phyloP scores from a whole-genome alignment of 2,329 filamentous ascomycete species.

The Beauveria rudraprayagi region DNA sequence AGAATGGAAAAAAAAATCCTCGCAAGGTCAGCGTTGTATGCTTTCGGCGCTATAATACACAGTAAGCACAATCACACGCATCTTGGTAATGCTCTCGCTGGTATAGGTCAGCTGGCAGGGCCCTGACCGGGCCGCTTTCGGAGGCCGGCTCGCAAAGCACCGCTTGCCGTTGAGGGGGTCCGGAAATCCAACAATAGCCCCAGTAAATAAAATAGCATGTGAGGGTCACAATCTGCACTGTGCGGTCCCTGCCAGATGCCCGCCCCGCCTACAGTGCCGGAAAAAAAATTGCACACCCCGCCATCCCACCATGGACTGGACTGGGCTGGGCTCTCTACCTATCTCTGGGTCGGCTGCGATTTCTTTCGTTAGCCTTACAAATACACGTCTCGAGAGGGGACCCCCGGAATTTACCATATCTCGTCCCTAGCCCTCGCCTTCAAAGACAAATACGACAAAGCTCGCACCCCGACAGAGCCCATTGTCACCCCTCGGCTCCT shows the following conservation, averaged over 20 bases:
- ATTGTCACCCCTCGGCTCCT: neutral
- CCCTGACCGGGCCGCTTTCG: constrained; percentile 10
- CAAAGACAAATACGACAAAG: neutral
- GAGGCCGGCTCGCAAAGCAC: constrained; percentile 5
- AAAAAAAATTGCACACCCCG: constrained; percentile 7
- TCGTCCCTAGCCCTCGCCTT: neutral
- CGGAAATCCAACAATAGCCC: neutral
- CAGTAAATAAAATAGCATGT: neutral
- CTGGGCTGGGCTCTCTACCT: neutral
- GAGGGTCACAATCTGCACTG: constrained; percentile 8
- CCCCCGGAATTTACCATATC: neutral
- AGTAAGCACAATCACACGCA: neutral
- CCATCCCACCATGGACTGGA: constrained; percentile 3
- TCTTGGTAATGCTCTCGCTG: constrained; percentile 9
- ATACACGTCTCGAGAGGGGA: constrained; percentile 7
- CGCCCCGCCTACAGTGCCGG: constrained; percentile 6
- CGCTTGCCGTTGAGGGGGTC: constrained; percentile 8
- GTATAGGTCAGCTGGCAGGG: constrained; percentile 8
- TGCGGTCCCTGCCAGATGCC: neutral
- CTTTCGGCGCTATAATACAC: neutral
- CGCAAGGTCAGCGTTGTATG: neutral
- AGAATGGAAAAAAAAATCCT: neutral
- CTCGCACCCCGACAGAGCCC: neutral
- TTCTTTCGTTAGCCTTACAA: constrained; percentile 11
- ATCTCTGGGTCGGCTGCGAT: neutral